Evolutionary conservation across 345 rosid species (phyloP).

Genomic region (thale cress (Arabidopsis thaliana)): DNA sequence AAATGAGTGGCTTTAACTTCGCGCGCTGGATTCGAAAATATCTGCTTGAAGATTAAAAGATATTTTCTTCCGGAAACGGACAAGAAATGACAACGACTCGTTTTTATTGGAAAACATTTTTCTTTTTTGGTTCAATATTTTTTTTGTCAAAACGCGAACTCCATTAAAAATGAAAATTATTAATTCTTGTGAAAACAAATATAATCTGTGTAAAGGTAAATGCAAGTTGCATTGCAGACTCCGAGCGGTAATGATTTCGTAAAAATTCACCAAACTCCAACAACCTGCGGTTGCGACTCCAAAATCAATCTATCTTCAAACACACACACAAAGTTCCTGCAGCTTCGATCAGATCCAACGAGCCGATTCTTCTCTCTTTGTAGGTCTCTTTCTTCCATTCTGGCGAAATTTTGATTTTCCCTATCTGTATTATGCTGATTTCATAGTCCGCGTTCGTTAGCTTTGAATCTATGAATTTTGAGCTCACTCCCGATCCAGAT

Average conservation of each 20-base stretch:
- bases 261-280: constrained; percentile 37
- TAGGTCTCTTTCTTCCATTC: constrained; percentile 28
- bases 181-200: not conserved
- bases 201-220: constrained; percentile 14
- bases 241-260: constrained; percentile 33
- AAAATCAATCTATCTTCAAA: constrained; percentile 1
- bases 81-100: not conserved
- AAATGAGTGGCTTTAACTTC: constrained; percentile 41
- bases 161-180: not conserved
- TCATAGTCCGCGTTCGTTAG: constrained; percentile 13
- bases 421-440: not conserved
- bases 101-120: not conserved
- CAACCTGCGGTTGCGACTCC: constrained; percentile 34
- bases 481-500: constrained; percentile 33
- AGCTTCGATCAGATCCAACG: constrained; percentile 36
- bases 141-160: not conserved
- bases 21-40: constrained; percentile 37
- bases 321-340: not conserved
- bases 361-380: constrained; percentile 1
- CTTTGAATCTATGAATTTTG: constrained; percentile 23
- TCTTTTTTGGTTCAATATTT: not conserved
- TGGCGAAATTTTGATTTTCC: not conserved
- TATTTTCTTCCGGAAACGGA: constrained; percentile 11
- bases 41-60: constrained; percentile 16
- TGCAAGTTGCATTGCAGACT: constrained; percentile 38